Evolutionary conservation across 2,329 filamentous ascomycete genomes (phyloP).

Genomic region (Aspergillus floridensis): DNA sequence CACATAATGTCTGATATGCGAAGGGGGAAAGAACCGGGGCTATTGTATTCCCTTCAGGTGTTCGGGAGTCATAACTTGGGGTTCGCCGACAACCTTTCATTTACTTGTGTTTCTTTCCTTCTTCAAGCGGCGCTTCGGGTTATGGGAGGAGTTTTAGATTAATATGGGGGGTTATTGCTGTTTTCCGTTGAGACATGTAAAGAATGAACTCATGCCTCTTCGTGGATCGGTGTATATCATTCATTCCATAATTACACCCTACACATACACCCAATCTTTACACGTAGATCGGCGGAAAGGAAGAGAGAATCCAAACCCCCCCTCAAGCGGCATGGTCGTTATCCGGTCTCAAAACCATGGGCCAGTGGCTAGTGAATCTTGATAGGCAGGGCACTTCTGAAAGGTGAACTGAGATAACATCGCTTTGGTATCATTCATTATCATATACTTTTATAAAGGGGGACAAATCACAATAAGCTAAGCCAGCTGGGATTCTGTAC

Average conservation of each 20-base stretch:
- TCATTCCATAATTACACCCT: too few relatives aligned
- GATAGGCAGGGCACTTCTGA: neutral
- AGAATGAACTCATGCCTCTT: neutral
- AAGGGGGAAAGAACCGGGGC: slow-evolving; percentile 4
- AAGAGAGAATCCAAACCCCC: too few relatives aligned
- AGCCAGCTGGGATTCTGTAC: neutral
- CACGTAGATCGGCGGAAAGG: too few relatives aligned
- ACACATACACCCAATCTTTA: too few relatives aligned
- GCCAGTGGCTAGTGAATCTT: too few relatives aligned
- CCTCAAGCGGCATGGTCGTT: too few relatives aligned
- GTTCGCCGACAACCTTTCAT: neutral
- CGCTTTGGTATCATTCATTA: slow-evolving; percentile 2
- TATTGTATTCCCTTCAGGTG: neutral
- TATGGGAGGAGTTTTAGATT: neutral
- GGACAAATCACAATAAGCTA: neutral
- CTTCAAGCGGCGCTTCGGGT: neutral
- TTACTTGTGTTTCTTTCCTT: neutral
- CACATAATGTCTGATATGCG: slow-evolving; percentile 9
- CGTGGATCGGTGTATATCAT: neutral
- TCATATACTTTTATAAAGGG: neutral
- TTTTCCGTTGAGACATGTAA: neutral
- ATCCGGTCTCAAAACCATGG: too few relatives aligned
- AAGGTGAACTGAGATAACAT: neutral
- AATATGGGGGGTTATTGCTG: neutral
- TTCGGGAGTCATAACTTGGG: neutral